phyloP scores from a whole-genome alignment of 306 rosid species.

The Phaseolus lunatus region DNA sequence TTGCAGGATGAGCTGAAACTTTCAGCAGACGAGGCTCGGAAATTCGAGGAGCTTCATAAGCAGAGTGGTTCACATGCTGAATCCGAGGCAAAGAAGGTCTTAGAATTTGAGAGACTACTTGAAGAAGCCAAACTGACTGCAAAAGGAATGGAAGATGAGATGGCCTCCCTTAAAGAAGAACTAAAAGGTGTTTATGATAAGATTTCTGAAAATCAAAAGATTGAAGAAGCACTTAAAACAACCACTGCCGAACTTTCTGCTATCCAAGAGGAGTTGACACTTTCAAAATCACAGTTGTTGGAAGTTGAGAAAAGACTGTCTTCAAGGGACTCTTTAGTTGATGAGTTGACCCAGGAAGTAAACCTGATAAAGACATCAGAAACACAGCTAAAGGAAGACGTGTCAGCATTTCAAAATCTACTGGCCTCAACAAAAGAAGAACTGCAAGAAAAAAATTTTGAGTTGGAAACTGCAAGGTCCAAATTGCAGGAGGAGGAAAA shows the following conservation, averaged over 20 bases:
- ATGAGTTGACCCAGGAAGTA: conserved; percentile 66
- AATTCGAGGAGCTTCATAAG: conserved; percentile 88
- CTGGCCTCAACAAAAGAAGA: conserved; percentile 72
- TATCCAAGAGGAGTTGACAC: conserved; percentile 70
- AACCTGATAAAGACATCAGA: conserved; percentile 65
- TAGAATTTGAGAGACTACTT: conserved; percentile 77
- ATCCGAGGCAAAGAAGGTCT: conserved; percentile 69
- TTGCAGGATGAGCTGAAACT: conserved; percentile 67
- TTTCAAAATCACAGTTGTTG: conserved; percentile 66
- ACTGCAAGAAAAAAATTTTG: conserved; percentile 63
- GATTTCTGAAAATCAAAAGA: conserved; percentile 72
- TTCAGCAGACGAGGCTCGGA: conserved; percentile 64
- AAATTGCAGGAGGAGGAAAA: conserved; percentile 74
- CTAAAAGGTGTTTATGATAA: conserved; percentile 76
- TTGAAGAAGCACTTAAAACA: conserved; percentile 72
- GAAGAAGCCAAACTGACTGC: conserved; percentile 69
- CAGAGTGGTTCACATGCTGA: conserved; percentile 85
- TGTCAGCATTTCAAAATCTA: conserved; percentile 66
- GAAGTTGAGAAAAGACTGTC: conserved; percentile 64
- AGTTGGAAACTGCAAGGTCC: conserved; percentile 64
- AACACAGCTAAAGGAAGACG: conserved; percentile 73
- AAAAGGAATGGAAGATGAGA: conserved; percentile 68
- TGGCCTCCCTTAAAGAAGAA: conserved; percentile 73
- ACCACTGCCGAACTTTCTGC: conserved; percentile 74
- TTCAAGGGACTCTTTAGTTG: conserved; percentile 63